Percentiles rank a stretch among this genome's conserved stretches.
These are phyloP conservation scores for Neonectria ditissima DNA, from an alignment of 2,329 filamentous ascomycete species.

Conservation along the genomic window DNA sequence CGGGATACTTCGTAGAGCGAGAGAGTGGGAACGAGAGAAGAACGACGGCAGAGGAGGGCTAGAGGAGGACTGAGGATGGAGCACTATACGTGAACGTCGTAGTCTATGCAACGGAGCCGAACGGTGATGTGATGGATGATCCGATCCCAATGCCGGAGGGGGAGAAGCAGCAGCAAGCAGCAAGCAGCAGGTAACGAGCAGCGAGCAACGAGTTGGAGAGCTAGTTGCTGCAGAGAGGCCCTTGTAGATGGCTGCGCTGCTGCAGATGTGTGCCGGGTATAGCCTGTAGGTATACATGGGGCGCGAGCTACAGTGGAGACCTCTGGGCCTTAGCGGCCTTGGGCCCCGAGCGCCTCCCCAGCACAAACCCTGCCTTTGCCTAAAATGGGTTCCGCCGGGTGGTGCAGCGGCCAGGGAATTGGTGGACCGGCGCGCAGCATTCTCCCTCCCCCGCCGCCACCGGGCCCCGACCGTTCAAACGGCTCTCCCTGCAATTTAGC, in stretches of 20 bases:
- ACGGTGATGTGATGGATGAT: constrained; percentile 1
- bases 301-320: constrained; percentile 6
- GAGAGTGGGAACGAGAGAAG: too few relatives aligned
- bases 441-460: constrained; percentile 18
- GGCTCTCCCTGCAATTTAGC: constrained; percentile 28
- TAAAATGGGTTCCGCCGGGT: background rate
- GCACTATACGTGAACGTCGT: background rate
- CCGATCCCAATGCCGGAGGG: constrained; percentile 5
- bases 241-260: constrained; percentile 19
- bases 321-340: background rate
- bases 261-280: constrained; percentile 10
- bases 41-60: background rate
- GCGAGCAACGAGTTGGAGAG: background rate
- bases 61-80: background rate
- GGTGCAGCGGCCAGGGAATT: constrained; percentile 7
- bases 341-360: background rate
- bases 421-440: constrained; percentile 11
- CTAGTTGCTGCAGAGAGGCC: background rate
- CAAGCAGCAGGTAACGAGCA: too few relatives aligned
- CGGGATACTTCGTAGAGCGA: too few relatives aligned
- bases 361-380: background rate
- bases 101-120: background rate
- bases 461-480: constrained; percentile 31
- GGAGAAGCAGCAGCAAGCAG: constrained; percentile 1
- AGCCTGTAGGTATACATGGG: background rate